A percentile compares a stretch with the other conserved stretches of the same genome.
phyloP scores from a whole-genome alignment of 2,329 filamentous ascomycete species.

The Sclerotiophoma versabilis region DNA sequence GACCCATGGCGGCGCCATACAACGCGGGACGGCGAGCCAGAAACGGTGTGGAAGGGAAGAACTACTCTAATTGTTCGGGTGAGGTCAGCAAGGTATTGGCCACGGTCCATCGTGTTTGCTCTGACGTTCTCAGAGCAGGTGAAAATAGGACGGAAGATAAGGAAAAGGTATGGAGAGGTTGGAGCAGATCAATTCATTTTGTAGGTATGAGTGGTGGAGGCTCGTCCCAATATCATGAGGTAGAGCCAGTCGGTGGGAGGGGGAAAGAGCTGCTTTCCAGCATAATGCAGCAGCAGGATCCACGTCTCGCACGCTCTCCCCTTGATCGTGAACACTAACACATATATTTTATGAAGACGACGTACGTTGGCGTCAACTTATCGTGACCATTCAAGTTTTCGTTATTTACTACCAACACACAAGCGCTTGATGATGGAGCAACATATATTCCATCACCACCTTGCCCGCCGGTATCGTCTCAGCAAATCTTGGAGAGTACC shows the following conservation, averaged over 20 bases:
- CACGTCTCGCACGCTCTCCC: no score
- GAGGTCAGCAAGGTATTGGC: neutral
- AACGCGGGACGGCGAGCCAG: neutral
- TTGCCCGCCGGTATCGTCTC: neutral
- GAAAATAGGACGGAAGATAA: neutral
- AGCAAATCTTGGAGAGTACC: neutral
- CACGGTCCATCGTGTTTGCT: neutral
- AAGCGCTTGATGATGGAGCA: neutral
- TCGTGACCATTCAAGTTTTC: slow-evolving; percentile 12
- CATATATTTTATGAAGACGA: neutral
- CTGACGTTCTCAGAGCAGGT: neutral
- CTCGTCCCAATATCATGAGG: no score
- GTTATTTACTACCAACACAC: slow-evolving; percentile 8
- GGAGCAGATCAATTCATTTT: neutral
- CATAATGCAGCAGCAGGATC: neutral
- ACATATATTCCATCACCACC: neutral
- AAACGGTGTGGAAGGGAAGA: neutral
- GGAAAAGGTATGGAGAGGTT: neutral
- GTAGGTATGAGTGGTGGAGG: neutral
- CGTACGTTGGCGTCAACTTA: slow-evolving; percentile 1
- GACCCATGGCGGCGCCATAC: slow-evolving; percentile 39
- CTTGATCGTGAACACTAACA: neutral
- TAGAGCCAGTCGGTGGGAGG: neutral
- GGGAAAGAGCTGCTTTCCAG: neutral
- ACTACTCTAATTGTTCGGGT: neutral